A percentile compares a stretch with the other conserved stretches of the same genome.
These are phyloP conservation scores for Vicia villosa DNA, from an alignment of 306 rosid genomes.

Conservation along the genomic window DNA sequence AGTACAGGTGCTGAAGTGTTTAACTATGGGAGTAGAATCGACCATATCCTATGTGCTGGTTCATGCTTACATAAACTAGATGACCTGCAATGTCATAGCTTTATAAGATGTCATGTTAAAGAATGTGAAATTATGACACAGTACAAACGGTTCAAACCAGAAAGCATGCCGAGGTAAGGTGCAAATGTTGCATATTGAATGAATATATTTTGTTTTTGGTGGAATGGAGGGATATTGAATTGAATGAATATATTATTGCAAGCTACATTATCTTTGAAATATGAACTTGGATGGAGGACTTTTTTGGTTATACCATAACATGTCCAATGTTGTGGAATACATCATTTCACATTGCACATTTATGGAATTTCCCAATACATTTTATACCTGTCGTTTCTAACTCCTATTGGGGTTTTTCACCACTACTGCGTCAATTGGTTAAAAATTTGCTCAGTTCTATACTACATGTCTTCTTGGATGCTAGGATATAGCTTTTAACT, in stretches of 20 bases:
- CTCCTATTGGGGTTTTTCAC: constrained; percentile 22
- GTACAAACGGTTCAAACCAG: constrained; percentile 89
- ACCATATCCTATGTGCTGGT: constrained; percentile 84
- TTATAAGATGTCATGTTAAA: constrained; percentile 71
- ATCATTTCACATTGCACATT: constrained; percentile 4
- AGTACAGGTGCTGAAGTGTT: constrained; percentile 90
- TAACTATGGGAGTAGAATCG: constrained; percentile 89
- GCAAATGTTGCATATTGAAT: constrained; percentile 13
- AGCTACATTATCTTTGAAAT: constrained; percentile 12
- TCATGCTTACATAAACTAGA: constrained; percentile 71
- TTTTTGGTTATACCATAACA: constrained; percentile 5
- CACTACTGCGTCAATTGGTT: constrained; percentile 19
- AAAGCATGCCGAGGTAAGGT: constrained; percentile 66
- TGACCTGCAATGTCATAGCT: constrained; percentile 65
- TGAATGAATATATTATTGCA: background rate
- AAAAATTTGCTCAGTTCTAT: constrained; percentile 20
- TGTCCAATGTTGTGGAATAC: constrained; percentile 13
- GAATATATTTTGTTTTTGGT: too few species aligned
- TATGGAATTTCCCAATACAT: constrained; percentile 4
- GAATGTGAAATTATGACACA: constrained; percentile 85
- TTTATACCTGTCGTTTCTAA: constrained; percentile 1
- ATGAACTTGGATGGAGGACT: background rate
- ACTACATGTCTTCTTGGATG: constrained; percentile 28
- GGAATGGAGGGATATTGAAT: too few species aligned
- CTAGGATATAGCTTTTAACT: constrained; percentile 19